These are phyloP conservation scores for Pseudogymnoascus sp. DNA, from an alignment of 2,329 filamentous ascomycete species.

Conservation along the genomic window DNA sequence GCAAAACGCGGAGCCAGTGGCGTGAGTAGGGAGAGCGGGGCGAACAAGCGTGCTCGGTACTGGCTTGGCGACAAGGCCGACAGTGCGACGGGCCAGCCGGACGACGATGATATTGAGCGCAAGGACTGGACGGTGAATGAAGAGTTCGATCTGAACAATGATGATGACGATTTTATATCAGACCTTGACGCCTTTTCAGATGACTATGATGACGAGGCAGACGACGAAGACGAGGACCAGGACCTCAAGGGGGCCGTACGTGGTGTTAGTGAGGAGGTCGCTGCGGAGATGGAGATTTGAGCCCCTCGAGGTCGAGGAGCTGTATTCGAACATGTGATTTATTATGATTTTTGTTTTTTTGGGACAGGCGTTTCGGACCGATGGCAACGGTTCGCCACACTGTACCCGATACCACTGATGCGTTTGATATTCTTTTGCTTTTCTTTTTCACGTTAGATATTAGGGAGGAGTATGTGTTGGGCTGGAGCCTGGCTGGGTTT, in stretches of 20 bases:
- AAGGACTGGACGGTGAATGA: slow-evolving; percentile 35
- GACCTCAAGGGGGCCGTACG: slow-evolving; percentile 28
- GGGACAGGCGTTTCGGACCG: slow-evolving; percentile 10
- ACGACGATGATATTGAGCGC: slow-evolving; percentile 31
- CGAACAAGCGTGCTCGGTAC: slow-evolving; percentile 74
- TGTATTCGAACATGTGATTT: slow-evolving; percentile 8
- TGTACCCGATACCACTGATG: slow-evolving; percentile 8
- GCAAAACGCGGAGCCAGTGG: slow-evolving; percentile 23
- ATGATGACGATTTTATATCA: slow-evolving; percentile 41
- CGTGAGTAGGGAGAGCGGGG: slow-evolving; percentile 38
- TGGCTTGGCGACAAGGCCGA: slow-evolving; percentile 68
- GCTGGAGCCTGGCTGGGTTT: slow-evolving; percentile 2
- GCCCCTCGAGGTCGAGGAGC: not conserved
- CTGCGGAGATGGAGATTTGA: slow-evolving; percentile 51
- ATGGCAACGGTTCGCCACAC: slow-evolving; percentile 9
- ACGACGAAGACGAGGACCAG: slow-evolving; percentile 23
- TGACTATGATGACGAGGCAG: slow-evolving; percentile 19
- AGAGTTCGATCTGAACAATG: slow-evolving; percentile 39
- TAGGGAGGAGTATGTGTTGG: not conserved
- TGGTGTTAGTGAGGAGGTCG: slow-evolving; percentile 55
- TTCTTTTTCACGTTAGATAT: slow-evolving; percentile 2
- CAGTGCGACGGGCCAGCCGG: slow-evolving; percentile 35
- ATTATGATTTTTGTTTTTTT: slow-evolving; percentile 2
- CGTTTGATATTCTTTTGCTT: not conserved
- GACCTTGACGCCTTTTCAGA: slow-evolving; percentile 38